Evolutionary conservation across 257 asterid genomes (phyloP), one percentile per base, ranked within the genome.

Genomic region (Jacaranda mimosifolia): DNA sequence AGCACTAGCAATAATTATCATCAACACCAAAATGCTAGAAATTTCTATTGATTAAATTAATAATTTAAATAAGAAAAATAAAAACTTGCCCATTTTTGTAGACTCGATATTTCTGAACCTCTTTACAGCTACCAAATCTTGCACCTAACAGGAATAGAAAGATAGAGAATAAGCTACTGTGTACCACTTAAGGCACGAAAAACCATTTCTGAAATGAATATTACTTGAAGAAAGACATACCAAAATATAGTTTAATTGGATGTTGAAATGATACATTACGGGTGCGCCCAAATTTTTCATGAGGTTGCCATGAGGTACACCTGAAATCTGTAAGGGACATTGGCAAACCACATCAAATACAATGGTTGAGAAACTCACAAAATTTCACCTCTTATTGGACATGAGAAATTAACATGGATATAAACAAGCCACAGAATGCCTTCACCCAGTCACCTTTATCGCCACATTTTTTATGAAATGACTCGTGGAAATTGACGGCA

Each of bases 181-280:
- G 70, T 62, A 68, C 52, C 13, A 60, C 70, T 49, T 14, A 73
- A 71, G 70, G 75, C 77, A 83, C 49, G 38, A 51, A 48, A 70
- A 59, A 64, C n/a, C 74, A 80, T 43, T 64, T 59, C 74, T 45
- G 74, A 77, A 68, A 77, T 68, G 68, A 74, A 59, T 21, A 74
- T 19, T n/a, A 45, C 43, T 32, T 74, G 38, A 80, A 52, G 40
- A 68, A 38, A 70, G 36, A 70, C 84, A n/a, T 89, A 93, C 99
- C 99, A 76, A 96, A 87, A 80, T 96, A 96, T 64, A 96, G 32
- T 86, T 96, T 96, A 67, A 96, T 93, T 76, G 99, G 99, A 86
- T 96, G 99, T 75, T 87, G 98, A 87, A 96, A 96, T 69, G 98
- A 91, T 73, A 86, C 87, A 57, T 87, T 87, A 39, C 98, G 97